phyloP scores from a whole-genome alignment of 2,329 filamentous ascomycete genomes.

The Penicillium sp. region DNA sequence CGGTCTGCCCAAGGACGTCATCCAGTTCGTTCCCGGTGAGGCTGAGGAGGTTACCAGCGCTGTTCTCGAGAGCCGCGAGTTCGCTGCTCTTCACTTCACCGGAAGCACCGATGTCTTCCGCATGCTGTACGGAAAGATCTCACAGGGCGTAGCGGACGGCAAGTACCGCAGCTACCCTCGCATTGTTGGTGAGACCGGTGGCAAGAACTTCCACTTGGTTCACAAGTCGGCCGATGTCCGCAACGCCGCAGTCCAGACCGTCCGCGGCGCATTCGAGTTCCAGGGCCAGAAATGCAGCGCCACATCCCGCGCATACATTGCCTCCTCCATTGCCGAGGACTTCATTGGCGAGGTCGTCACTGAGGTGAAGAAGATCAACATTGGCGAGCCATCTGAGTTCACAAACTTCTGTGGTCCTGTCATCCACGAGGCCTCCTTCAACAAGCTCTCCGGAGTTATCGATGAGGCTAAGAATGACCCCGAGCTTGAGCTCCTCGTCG shows the following conservation, averaged over 20 bases:
- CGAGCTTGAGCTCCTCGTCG: constrained; percentile 69
- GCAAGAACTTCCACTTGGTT: constrained; percentile 89
- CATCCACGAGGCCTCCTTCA: constrained; percentile 78
- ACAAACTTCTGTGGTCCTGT: constrained; percentile 83
- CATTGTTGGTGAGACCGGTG: constrained; percentile 86
- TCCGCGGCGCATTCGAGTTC: constrained; percentile 86
- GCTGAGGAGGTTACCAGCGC: constrained; percentile 78
- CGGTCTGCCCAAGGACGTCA: constrained; percentile 81
- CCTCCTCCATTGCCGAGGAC: constrained; percentile 69
- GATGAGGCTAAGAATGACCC: constrained; percentile 74
- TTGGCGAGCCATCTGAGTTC: constrained; percentile 69
- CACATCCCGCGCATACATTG: constrained; percentile 75
- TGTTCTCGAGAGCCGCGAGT: constrained; percentile 73
- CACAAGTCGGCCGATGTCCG: constrained; percentile 73
- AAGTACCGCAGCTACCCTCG: constrained; percentile 83
- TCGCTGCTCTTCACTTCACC: constrained; percentile 92
- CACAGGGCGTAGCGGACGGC: constrained; percentile 74
- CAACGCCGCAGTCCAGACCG: constrained; percentile 77
- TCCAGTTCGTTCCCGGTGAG: constrained; percentile 90
- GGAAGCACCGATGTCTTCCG: constrained; percentile 91
- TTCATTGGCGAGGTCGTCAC: constrained; percentile 66
- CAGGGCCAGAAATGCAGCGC: constrained; percentile 91
- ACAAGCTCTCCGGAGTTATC: constrained; percentile 74
- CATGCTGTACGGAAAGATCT: constrained; percentile 82
- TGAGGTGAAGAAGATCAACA: constrained; percentile 68